Conservation (phyloP, 2,329 filamentous ascomycete species). For the Thelonectria blattea region DNA sequence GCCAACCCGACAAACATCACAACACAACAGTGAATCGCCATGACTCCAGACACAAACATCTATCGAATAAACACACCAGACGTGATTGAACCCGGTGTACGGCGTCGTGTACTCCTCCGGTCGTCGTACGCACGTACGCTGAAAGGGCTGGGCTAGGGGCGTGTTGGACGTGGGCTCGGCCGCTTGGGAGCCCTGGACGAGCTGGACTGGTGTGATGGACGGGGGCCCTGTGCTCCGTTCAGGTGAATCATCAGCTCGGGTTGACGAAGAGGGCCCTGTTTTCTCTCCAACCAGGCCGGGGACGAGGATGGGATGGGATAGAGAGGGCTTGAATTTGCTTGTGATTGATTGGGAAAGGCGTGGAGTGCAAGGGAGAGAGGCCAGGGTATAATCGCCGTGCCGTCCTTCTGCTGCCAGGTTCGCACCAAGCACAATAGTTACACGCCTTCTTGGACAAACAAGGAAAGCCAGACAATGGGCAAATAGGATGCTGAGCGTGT, state of each 20-base stretch:
- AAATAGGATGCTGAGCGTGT: not conserved
- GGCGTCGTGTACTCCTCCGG: conserved; percentile 1
- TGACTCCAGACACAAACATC: too few relatives aligned
- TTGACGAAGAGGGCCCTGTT: conserved; percentile 25
- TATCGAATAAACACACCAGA: too few relatives aligned
- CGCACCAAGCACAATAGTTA: not conserved
- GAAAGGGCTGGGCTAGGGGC: conserved; percentile 3
- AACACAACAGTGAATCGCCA: too few relatives aligned
- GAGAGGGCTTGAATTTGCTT: conserved; percentile 7
- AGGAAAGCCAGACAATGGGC: conserved; percentile 10
- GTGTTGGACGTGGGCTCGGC: conserved; percentile 11
- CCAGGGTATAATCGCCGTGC: conserved; percentile 10
- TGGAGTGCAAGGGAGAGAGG: conserved; percentile 9
- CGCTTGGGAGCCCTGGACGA: conserved; percentile 19
- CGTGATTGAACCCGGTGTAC: conserved; percentile 7
- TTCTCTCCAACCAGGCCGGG: conserved; percentile 11
- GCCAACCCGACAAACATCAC: too few relatives aligned
- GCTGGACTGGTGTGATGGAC: conserved; percentile 21
- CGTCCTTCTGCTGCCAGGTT: not conserved
- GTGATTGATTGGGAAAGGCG: conserved; percentile 21
- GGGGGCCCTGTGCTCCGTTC: conserved; percentile 14
- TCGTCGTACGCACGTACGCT: not conserved
- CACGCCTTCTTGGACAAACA: not conserved
- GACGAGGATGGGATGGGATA: conserved; percentile 10
- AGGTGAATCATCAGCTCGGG: conserved; percentile 26